Evolutionary conservation across 2,329 filamentous ascomycete genomes (phyloP).

Genomic region (Ophiostoma quercus): DNA sequence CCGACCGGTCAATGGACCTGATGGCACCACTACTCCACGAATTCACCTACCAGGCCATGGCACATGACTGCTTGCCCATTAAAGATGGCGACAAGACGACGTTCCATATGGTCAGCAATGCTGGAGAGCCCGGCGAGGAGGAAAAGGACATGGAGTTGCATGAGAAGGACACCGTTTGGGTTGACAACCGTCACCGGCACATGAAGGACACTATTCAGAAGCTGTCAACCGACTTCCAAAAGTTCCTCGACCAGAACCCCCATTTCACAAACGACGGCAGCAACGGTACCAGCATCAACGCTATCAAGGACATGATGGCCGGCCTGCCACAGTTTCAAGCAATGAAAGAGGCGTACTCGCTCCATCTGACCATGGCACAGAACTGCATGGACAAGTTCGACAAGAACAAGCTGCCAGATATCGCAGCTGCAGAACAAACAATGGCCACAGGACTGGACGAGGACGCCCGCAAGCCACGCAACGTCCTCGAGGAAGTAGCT

Average conservation of each 20-base stretch:
- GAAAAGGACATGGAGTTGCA: slow-evolving; percentile 86
- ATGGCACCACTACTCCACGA: slow-evolving; percentile 86
- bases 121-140: slow-evolving; percentile 63
- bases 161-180: slow-evolving; percentile 91
- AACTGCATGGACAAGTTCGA: slow-evolving; percentile 95
- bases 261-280: slow-evolving; percentile 76
- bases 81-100: slow-evolving; percentile 83
- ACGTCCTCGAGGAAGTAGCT: slow-evolving; percentile 77
- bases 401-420: slow-evolving; percentile 73
- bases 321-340: slow-evolving; percentile 91
- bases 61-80: slow-evolving; percentile 84
- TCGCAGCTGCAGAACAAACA: slow-evolving; percentile 84
- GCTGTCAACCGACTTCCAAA: slow-evolving; percentile 85
- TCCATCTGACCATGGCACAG: slow-evolving; percentile 94
- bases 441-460: slow-evolving; percentile 90
- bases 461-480: slow-evolving; percentile 85
- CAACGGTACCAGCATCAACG: slow-evolving; percentile 72
- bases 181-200: slow-evolving; percentile 86
- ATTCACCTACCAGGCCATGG: slow-evolving; percentile 98
- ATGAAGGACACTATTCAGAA: slow-evolving; percentile 98
- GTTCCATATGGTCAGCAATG: slow-evolving; percentile 74
- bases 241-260: slow-evolving; percentile 83
- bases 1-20: slow-evolving; percentile 89
- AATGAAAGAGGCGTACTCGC: slow-evolving; percentile 88
- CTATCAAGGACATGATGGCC: slow-evolving; percentile 95